Percentiles rank a stretch among this genome's conserved stretches.
phyloP scores from a whole-genome alignment of 768 basidiomycete genomes.

The Termitomyces sp. region DNA sequence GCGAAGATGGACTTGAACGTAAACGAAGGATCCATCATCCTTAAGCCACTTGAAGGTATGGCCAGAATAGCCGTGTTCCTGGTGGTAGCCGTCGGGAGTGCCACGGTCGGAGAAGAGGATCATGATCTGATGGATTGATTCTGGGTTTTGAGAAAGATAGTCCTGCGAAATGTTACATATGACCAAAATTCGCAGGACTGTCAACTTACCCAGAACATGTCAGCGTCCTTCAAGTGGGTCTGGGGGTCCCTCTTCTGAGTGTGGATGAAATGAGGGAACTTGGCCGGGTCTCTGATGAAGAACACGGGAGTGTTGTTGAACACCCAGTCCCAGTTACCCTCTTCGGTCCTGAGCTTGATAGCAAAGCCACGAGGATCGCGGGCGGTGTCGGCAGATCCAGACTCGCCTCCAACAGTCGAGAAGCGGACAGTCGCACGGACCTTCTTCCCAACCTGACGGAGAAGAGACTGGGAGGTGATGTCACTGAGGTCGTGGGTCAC shows the following conservation, averaged over 20 bases:
- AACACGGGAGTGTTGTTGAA: conserved; percentile 92
- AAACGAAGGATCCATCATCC: conserved; percentile 76
- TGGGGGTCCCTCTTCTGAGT: conserved; percentile 90
- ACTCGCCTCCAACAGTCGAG: conserved; percentile 89
- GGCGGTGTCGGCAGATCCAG: conserved; percentile 86
- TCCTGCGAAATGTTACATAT: conserved; percentile 44
- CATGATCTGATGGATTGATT: conserved; percentile 84
- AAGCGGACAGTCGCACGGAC: conserved; percentile 78
- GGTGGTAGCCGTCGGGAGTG: conserved; percentile 84
- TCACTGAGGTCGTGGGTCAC: conserved; percentile 83
- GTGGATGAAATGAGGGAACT: conserved; percentile 95
- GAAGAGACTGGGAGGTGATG: conserved; percentile 64
- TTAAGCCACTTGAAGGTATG: conserved; percentile 90
- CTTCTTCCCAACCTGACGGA: conserved; percentile 62
- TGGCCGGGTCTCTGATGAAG: conserved; percentile 81
- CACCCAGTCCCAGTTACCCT: conserved; percentile 92
- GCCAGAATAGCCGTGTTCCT: conserved; percentile 89
- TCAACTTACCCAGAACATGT: conserved; percentile 70
- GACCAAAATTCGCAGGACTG: not conserved
- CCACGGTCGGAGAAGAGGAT: conserved; percentile 95
- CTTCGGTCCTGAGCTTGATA: conserved; percentile 79
- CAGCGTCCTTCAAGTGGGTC: conserved; percentile 84
- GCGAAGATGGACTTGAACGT: conserved; percentile 81
- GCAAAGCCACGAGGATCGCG: conserved; percentile 95
- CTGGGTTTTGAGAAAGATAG: conserved; percentile 82